Evolutionary conservation across 2,329 filamentous ascomycete genomes (phyloP).

Genomic region (Colletotrichum sp.): DNA sequence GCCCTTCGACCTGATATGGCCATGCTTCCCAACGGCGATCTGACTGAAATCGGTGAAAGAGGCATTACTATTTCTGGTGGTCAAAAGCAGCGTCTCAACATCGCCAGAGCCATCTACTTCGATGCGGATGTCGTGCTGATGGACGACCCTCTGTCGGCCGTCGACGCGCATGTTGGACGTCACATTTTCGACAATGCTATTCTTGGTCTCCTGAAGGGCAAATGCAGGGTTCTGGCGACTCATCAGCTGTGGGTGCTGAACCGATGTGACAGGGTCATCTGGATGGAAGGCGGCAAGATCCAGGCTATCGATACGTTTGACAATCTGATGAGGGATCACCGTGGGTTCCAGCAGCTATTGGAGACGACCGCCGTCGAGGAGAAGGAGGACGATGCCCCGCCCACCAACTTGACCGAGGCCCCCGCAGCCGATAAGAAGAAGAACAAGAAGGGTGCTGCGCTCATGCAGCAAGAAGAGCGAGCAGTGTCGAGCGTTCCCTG

Average conservation of each 20-base stretch:
- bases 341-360: slow-evolving; percentile 84
- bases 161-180: slow-evolving; percentile 72
- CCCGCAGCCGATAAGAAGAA: slow-evolving; percentile 49
- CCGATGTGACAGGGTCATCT: slow-evolving; percentile 89
- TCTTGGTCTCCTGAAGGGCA: slow-evolving; percentile 83
- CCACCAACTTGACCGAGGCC: slow-evolving; percentile 46
- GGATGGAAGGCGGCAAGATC: slow-evolving; percentile 88
- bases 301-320: slow-evolving; percentile 88
- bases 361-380: slow-evolving; percentile 79
- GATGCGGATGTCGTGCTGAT: slow-evolving; percentile 71
- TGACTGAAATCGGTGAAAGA: slow-evolving; percentile 92
- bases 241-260: slow-evolving; percentile 94
- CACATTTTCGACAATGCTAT: slow-evolving; percentile 95
- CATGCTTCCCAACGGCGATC: slow-evolving; percentile 88
- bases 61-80: slow-evolving; percentile 96
- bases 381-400: slow-evolving; percentile 57
- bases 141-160: slow-evolving; percentile 73
- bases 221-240: slow-evolving; percentile 89
- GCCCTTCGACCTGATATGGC: slow-evolving; percentile 85
- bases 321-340: slow-evolving; percentile 80
- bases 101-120: slow-evolving; percentile 81
- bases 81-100: slow-evolving; percentile 94
- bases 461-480: slow-evolving; percentile 78
- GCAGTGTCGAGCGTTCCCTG: slow-evolving; percentile 80
- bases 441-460: slow-evolving; percentile 61